These are phyloP conservation scores for Calonectria leucothoes DNA, from an alignment of 2,329 filamentous ascomycete genomes.

Conservation along the genomic window DNA sequence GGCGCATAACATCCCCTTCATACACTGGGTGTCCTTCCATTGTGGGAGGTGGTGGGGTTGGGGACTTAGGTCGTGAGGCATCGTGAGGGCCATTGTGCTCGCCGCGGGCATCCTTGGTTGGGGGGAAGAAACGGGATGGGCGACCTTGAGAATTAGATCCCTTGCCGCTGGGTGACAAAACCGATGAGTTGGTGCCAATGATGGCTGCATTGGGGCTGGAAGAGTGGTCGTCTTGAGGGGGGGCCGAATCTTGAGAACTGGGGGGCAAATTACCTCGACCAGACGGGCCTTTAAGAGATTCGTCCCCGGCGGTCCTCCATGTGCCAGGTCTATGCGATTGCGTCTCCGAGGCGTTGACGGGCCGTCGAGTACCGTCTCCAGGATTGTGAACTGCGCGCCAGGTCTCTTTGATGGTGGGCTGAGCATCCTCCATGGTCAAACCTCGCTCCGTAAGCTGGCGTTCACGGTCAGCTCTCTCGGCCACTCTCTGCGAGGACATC, in stretches of 20 bases:
- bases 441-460: constrained; percentile 58
- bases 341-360: constrained; percentile 38
- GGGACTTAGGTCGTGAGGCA: constrained; percentile 63
- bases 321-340: constrained; percentile 42
- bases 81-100: constrained; percentile 52
- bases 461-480: constrained; percentile 55
- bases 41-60: constrained; percentile 79
- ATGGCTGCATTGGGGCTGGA: constrained; percentile 40
- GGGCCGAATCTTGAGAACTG: background rate
- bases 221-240: constrained; percentile 37
- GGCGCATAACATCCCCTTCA: constrained; percentile 72
- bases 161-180: constrained; percentile 44
- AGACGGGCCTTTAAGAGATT: constrained; percentile 10
- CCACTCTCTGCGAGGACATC: constrained; percentile 51
- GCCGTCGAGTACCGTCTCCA: constrained; percentile 50
- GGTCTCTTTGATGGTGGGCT: constrained; percentile 63
- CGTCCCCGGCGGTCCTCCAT: constrained; percentile 48
- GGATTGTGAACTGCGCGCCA: constrained; percentile 61
- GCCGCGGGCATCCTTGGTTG: constrained; percentile 58
- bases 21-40: constrained; percentile 79
- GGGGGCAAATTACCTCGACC: background rate
- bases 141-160: constrained; percentile 58
- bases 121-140: constrained; percentile 72
- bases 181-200: constrained; percentile 39
- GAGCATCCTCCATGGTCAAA: constrained; percentile 56